Conservation (phyloP, 73 alveolate genomes). For the Paramecium primaurelia region DNA sequence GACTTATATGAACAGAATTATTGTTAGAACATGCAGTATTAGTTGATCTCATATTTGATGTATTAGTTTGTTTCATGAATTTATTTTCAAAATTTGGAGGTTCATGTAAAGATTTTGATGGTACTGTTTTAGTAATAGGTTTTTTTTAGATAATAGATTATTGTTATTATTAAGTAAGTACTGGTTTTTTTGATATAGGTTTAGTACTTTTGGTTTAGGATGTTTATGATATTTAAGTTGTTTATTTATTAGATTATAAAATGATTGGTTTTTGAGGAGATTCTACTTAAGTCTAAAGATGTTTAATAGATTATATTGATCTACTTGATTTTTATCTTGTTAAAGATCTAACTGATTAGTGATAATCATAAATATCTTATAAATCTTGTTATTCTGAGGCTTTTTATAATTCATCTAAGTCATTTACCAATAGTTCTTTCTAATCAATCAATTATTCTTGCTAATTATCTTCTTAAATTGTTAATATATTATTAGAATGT, state of each 20-base stretch:
- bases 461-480: background rate
- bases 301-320: background rate
- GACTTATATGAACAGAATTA: background rate
- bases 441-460: background rate
- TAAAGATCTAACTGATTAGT: slow-evolving; percentile 27
- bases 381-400: background rate
- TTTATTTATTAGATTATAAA: background rate
- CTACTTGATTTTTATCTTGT: slow-evolving; percentile 9
- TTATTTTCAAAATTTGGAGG: background rate
- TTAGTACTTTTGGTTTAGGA: background rate
- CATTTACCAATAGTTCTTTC: background rate
- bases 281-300: background rate
- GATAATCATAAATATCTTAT: background rate
- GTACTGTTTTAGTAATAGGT: background rate
- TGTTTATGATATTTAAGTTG: background rate
- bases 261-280: background rate
- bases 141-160: background rate
- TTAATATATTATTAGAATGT: background rate
- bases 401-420: background rate
- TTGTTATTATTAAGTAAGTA: background rate
- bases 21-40: background rate
- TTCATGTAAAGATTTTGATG: slow-evolving; percentile 10
- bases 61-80: background rate
- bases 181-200: background rate
- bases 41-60: background rate